These are phyloP conservation scores for Nemania sp. DNA, from an alignment of 2,329 filamentous ascomycete genomes.

Conservation along the genomic window DNA sequence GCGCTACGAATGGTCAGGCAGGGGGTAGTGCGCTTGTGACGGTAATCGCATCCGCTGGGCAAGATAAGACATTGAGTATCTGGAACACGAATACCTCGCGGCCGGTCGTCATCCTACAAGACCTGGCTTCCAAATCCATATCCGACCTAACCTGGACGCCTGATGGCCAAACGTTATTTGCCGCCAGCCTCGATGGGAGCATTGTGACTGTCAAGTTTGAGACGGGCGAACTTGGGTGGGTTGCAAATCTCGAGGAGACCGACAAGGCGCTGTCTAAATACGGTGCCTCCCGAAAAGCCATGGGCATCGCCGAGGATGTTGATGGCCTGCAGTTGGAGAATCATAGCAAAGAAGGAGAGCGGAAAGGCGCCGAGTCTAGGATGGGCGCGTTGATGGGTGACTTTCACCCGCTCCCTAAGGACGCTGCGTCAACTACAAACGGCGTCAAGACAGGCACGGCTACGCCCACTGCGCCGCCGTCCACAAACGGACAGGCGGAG, in stretches of 20 bases:
- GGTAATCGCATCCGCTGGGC: constrained; percentile 94
- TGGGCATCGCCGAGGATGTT: constrained; percentile 90
- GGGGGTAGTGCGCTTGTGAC: constrained; percentile 67
- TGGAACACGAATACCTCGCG: constrained; percentile 97
- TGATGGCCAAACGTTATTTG: constrained; percentile 83
- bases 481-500: constrained; percentile 42
- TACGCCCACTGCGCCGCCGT: constrained; percentile 44
- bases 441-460: constrained; percentile 52
- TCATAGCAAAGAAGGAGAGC: constrained; percentile 87
- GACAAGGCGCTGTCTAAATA: constrained; percentile 93
- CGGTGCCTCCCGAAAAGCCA: constrained; percentile 82
- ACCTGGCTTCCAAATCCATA: constrained; percentile 87
- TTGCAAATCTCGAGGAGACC: constrained; percentile 84
- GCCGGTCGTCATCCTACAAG: constrained; percentile 87
- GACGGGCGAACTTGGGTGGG: constrained; percentile 85
- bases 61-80: constrained; percentile 93
- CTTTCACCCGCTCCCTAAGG: constrained; percentile 59
- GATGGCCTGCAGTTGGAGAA: constrained; percentile 87
- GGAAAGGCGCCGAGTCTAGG: constrained; percentile 85
- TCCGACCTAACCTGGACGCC: constrained; percentile 94
- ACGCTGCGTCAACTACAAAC: constrained; percentile 52
- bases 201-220: constrained; percentile 84
- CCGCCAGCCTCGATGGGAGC: constrained; percentile 86
- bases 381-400: constrained; percentile 99
- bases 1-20: constrained; percentile 51